A percentile compares a stretch with the other conserved stretches of the same genome.
These are phyloP conservation scores for Castanea sativa DNA, from an alignment of 306 rosid species.

Conservation along the genomic window DNA sequence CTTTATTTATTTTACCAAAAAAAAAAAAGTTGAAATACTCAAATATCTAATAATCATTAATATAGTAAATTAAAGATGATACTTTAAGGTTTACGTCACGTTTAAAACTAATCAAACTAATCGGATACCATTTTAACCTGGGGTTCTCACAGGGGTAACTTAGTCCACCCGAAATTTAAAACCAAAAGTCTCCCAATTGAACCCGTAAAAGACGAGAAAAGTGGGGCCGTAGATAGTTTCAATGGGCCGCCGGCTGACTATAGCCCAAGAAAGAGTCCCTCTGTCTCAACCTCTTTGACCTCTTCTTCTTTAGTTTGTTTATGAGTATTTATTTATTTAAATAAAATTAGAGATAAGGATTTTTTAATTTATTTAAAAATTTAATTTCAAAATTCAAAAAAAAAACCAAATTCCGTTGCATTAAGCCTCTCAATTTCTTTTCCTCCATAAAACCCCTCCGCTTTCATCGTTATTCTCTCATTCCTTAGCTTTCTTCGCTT, in stretches of 20 bases:
- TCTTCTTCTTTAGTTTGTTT: neutral
- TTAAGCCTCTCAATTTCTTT: conserved; percentile 5
- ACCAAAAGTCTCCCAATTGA: neutral
- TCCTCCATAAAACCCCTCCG: conserved; percentile 12
- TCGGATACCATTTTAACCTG: too few relatives aligned
- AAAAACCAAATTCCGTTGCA: neutral
- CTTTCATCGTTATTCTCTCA: neutral
- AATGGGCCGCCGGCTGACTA: conserved; percentile 6
- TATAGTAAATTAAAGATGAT: too few relatives aligned
- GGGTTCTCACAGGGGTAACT: neutral
- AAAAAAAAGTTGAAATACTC: too few relatives aligned
- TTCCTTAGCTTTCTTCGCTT: neutral
- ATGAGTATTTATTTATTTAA: too few relatives aligned
- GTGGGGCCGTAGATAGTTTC: neutral
- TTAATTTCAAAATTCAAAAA: neutral
- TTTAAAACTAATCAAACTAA: too few relatives aligned
- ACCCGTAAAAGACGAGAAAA: neutral
- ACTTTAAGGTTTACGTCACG: too few relatives aligned
- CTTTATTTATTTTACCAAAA: too few relatives aligned
- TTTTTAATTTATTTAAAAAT: too few relatives aligned
- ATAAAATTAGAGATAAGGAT: too few relatives aligned
- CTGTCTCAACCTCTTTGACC: neutral
- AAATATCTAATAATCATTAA: too few relatives aligned
- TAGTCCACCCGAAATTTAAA: neutral
- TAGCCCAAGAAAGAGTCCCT: neutral